phyloP scores from a whole-genome alignment of 345 rosid genomes.

The Rhodamnia rubescens region DNA sequence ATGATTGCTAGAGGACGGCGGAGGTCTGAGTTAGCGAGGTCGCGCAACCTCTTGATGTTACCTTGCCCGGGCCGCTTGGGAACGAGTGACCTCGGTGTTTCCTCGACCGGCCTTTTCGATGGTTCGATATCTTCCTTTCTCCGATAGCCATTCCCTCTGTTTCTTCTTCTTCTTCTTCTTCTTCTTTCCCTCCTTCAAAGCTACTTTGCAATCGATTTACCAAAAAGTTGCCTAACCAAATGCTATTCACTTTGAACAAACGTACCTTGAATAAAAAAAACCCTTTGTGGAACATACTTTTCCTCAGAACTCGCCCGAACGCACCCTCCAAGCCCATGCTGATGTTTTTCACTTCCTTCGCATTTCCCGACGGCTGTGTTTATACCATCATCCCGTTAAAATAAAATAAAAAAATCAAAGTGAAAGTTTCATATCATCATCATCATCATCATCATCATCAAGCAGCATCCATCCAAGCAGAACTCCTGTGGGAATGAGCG shows the following conservation, averaged over 20 bases:
- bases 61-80: rapidly evolving
- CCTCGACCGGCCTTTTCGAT: rapidly evolving
- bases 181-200: neutral
- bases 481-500: neutral
- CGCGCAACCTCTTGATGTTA: rapidly evolving
- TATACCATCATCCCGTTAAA: neutral
- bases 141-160: neutral
- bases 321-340: neutral
- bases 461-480: neutral
- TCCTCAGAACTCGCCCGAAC: neutral
- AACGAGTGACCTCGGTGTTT: rapidly evolving
- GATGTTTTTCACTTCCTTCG: neutral
- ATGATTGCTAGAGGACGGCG: rapidly evolving
- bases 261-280: rapidly evolving
- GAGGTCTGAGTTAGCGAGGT: rapidly evolving
- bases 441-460: neutral
- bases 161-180: rapidly evolving
- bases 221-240: rapidly evolving
- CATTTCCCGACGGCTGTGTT: neutral
- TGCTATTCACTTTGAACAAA: neutral
- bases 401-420: neutral
- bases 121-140: no score
- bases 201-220: rapidly evolving
- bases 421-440: neutral
- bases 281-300: rapidly evolving